Conservation (phyloP, 2,329 filamentous ascomycete species). For the Alternaria atra region DNA sequence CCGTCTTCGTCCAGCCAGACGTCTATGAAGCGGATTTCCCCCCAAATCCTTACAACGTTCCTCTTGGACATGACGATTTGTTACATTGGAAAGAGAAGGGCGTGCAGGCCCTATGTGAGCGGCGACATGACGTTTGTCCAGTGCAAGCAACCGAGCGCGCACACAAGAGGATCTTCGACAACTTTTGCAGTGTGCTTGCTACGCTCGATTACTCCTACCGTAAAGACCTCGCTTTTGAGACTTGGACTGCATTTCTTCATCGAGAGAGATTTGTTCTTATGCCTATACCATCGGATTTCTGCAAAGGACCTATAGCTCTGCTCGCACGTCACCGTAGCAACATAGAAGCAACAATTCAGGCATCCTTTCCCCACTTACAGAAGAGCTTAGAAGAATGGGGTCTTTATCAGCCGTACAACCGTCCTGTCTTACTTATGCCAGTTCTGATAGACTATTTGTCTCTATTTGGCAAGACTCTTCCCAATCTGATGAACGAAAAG, state of each 20-base stretch:
- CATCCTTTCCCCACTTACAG: not conserved
- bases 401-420: not conserved
- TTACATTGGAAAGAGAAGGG: not conserved
- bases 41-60: not conserved
- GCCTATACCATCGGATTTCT: not conserved
- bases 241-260: not conserved
- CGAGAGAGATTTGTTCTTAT: not conserved
- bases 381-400: slow-evolving; percentile 1
- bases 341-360: not conserved
- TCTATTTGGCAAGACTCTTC: not conserved
- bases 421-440: not conserved
- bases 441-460: not conserved
- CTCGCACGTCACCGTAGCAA: not conserved
- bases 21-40: not conserved
- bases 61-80: not conserved
- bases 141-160: not conserved
- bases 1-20: not conserved
- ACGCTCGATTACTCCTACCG: not conserved
- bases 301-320: not conserved
- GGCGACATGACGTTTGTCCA: not conserved
- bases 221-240: not conserved
- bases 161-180: slow-evolving; percentile 1
- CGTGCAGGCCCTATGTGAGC: not conserved
- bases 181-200: slow-evolving; percentile 1
- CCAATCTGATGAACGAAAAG: not conserved